These are phyloP conservation scores for Pogostemon cablin DNA, from an alignment of 257 asterid genomes.

Conservation along the genomic window DNA sequence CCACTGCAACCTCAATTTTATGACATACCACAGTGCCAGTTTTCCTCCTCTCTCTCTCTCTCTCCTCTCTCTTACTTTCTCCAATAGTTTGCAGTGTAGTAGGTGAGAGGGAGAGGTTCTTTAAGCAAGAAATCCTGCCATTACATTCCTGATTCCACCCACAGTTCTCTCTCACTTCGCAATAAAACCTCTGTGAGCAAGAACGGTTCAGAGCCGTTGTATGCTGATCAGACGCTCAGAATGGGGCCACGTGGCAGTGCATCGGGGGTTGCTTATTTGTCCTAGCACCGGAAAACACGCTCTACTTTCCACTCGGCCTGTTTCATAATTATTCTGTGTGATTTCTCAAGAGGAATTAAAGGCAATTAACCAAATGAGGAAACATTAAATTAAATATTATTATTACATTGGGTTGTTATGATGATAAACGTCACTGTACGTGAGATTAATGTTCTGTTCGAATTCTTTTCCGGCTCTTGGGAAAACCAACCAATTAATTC, in stretches of 20 bases:
- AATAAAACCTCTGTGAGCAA: slow-evolving; percentile 38
- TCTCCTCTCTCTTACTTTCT: background rate
- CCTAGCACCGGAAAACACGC: slow-evolving; percentile 92
- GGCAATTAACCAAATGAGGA: no score
- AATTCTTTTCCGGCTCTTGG: slow-evolving; percentile 13
- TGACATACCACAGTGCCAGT: slow-evolving; percentile 43
- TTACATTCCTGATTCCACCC: slow-evolving; percentile 21
- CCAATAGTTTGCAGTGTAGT: slow-evolving; percentile 24
- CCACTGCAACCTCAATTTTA: slow-evolving; percentile 78
- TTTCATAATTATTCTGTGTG: slow-evolving; percentile 25
- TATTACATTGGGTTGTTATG: slow-evolving; percentile 34
- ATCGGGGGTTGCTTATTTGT: slow-evolving; percentile 64
- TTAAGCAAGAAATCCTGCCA: slow-evolving; percentile 44
- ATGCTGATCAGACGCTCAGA: slow-evolving; percentile 32
- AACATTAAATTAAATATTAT: slow-evolving; percentile 20
- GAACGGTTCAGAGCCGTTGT: slow-evolving; percentile 48
- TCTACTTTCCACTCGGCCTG: slow-evolving; percentile 36
- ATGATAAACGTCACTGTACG: slow-evolving; percentile 35
- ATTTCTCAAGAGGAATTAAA: no score
- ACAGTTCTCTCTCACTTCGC: slow-evolving; percentile 36
- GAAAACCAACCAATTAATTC: background rate
- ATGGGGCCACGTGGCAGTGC: slow-evolving; percentile 48
- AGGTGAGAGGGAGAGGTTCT: slow-evolving; percentile 26
- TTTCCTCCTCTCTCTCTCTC: slow-evolving; percentile 26
- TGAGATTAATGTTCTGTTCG: slow-evolving; percentile 23